Percentiles rank a stretch among this genome's conserved stretches.
Evolutionary conservation across 169 alveolate species (phyloP).

Genomic region (Amoebophrya sp.): DNA sequence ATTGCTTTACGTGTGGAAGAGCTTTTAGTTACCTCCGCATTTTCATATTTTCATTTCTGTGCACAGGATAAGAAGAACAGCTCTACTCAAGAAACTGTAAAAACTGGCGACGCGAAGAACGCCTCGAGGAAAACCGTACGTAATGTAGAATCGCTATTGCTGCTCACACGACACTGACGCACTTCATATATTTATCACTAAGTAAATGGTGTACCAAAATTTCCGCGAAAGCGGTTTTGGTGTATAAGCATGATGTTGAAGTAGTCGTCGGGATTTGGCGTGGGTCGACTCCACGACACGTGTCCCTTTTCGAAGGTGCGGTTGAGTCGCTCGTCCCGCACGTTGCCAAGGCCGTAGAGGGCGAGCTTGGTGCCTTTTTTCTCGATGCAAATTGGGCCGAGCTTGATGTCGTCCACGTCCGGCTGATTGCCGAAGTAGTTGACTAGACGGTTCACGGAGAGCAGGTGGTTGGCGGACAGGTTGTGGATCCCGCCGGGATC

Average conservation of each 20-base stretch:
- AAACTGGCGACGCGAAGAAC: too few relatives aligned
- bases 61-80: too few relatives aligned
- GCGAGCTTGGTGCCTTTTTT: conserved; percentile 78
- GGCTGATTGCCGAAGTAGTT: conserved; percentile 78
- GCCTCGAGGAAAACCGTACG: too few relatives aligned
- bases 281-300: conserved; percentile 41
- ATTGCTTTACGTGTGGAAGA: too few relatives aligned
- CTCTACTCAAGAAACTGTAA: too few relatives aligned
- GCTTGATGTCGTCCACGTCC: conserved; percentile 68
- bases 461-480: neutral
- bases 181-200: neutral
- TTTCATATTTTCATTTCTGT: too few relatives aligned
- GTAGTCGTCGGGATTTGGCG: conserved; percentile 50
- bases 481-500: conserved; percentile 63
- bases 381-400: conserved; percentile 69
- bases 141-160: too few relatives aligned
- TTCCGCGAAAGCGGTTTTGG: conserved; percentile 79
- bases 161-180: neutral
- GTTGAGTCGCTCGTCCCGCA: conserved; percentile 82
- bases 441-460: conserved; percentile 18
- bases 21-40: too few relatives aligned
- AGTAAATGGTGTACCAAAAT: neutral
- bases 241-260: conserved; percentile 82
- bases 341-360: conserved; percentile 79
- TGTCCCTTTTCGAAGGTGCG: conserved; percentile 60